Conservation (phyloP, 2,329 filamentous ascomycete genomes). For the Sporothrix brasiliensis region DNA sequence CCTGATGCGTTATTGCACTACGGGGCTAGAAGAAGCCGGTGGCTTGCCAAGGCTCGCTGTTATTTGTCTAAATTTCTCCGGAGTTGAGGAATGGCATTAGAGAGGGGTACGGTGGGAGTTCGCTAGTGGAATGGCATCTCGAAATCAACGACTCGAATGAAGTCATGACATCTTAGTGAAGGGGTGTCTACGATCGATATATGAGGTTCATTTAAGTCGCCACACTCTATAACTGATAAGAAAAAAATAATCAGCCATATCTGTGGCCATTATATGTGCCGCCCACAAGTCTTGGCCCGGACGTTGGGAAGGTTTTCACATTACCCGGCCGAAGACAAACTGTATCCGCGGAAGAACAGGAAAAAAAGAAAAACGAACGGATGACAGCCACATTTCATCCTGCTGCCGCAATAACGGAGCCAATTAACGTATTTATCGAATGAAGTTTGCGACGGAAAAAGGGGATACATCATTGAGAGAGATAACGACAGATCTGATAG, state of each 20-base stretch:
- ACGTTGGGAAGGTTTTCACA: not conserved
- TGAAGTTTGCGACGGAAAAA: not conserved
- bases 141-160: constrained; percentile 1
- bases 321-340: not conserved
- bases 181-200: not conserved
- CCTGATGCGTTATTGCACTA: not conserved
- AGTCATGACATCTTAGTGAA: not conserved
- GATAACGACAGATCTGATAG: not conserved
- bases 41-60: constrained; percentile 8
- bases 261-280: not conserved
- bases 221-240: not conserved
- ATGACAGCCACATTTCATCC: not conserved
- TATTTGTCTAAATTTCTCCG: not conserved
- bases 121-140: not conserved
- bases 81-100: not conserved
- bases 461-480: too few species aligned
- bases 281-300: constrained; percentile 6
- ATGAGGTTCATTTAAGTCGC: not conserved
- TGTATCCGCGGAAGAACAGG: not conserved
- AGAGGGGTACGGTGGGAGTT: not conserved
- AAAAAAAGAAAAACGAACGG: not conserved
- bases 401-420: not conserved
- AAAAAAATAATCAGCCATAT: not conserved
- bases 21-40: not conserved
- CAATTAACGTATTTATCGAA: not conserved